Percentiles rank a stretch among this genome's conserved stretches.
These are phyloP conservation scores for Salix udensis DNA, from an alignment of 345 rosid genomes.

Conservation along the genomic window DNA sequence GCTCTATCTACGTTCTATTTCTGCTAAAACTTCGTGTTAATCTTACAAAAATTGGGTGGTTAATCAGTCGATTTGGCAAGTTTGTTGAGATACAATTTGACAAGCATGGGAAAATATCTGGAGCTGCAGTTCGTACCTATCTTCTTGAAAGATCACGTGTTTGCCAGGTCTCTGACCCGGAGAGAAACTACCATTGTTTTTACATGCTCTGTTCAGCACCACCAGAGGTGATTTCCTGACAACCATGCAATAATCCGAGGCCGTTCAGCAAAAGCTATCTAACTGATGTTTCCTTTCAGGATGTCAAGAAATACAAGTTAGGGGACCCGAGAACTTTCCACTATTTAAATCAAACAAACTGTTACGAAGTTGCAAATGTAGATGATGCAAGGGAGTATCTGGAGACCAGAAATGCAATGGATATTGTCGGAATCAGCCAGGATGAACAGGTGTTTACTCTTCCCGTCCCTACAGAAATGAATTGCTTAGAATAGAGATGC, in stretches of 20 bases:
- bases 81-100: constrained; percentile 91
- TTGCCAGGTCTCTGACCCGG: constrained; percentile 75
- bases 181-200: constrained; percentile 76
- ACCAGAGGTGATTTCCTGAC: constrained; percentile 38
- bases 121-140: constrained; percentile 80
- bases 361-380: constrained; percentile 58
- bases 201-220: constrained; percentile 75
- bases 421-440: constrained; percentile 62
- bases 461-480: background rate
- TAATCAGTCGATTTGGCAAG: constrained; percentile 75
- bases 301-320: constrained; percentile 57
- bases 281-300: constrained; percentile 38
- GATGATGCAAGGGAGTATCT: constrained; percentile 70
- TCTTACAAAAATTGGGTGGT: background rate
- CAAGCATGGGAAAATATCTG: constrained; percentile 75
- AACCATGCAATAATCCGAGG: background rate
- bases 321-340: constrained; percentile 64
- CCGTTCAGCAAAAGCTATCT: background rate
- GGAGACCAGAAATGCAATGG: constrained; percentile 78
- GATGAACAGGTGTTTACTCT: constrained; percentile 51
- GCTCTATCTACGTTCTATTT: background rate
- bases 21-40: background rate
- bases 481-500: background rate
- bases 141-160: constrained; percentile 80
- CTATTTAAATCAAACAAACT: constrained; percentile 66